Evolutionary conservation across 2,329 filamentous ascomycete genomes (phyloP).

Genomic region (Ceratocystis papillata): DNA sequence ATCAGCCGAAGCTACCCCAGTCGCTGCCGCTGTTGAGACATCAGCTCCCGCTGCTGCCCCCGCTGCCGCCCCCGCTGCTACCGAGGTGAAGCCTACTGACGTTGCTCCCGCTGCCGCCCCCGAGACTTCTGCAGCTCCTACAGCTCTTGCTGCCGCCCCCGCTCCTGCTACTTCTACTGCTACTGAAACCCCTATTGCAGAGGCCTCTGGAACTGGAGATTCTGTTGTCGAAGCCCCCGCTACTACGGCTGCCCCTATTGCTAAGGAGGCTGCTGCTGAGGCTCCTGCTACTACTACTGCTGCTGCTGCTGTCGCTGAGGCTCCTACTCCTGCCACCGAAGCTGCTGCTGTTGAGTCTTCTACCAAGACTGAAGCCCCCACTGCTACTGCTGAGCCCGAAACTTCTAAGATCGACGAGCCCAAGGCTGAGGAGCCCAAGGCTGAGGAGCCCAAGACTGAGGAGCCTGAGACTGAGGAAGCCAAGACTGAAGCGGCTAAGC

Average conservation of each 20-base stretch:
- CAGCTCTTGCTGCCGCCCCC: slow-evolving; percentile 15
- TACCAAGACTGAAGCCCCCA: slow-evolving; percentile 15
- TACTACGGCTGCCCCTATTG: slow-evolving; percentile 26
- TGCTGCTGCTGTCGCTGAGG: slow-evolving; percentile 20
- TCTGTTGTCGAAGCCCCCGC: slow-evolving; percentile 28
- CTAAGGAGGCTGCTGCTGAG: slow-evolving; percentile 25
- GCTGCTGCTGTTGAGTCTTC: slow-evolving; percentile 18
- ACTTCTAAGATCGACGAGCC: slow-evolving; percentile 26
- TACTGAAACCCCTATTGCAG: slow-evolving; percentile 3
- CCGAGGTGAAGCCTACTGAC: slow-evolving; percentile 29
- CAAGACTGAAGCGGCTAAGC: slow-evolving; percentile 26
- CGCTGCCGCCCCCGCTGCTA: slow-evolving; percentile 27
- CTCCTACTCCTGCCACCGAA: slow-evolving; percentile 9
- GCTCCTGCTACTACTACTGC: slow-evolving; percentile 22
- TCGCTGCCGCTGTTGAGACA: slow-evolving; percentile 26
- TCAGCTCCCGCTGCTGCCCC: not conserved
- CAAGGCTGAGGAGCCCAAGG: slow-evolving; percentile 27
- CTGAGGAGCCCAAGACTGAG: slow-evolving; percentile 27
- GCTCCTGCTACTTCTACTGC: slow-evolving; percentile 10
- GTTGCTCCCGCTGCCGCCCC: slow-evolving; percentile 20
- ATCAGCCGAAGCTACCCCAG: no score
- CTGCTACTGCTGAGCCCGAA: slow-evolving; percentile 20
- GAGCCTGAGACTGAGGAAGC: slow-evolving; percentile 24
- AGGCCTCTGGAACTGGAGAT: slow-evolving; percentile 18
- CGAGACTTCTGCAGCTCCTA: slow-evolving; percentile 9